phyloP scores from a whole-genome alignment of 176 grass and related monocot genomes.

The Thalia dealbata region DNA sequence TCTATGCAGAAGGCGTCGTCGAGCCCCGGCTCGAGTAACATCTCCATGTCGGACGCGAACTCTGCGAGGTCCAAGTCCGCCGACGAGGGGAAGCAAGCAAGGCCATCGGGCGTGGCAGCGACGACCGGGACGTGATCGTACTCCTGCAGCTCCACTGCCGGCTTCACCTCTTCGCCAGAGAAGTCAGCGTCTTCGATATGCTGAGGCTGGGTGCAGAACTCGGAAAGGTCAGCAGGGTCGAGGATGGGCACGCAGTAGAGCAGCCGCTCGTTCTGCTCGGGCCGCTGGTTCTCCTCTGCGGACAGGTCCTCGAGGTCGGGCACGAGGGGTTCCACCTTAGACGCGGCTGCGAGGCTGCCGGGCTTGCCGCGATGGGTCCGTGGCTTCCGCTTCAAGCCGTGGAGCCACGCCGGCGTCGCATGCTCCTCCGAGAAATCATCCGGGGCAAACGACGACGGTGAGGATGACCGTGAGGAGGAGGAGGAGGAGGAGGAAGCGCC shows the following conservation, averaged over 20 bases:
- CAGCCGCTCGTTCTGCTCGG: conserved; percentile 18
- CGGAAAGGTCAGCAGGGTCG: conserved; percentile 29
- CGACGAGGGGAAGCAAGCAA: conserved; percentile 35
- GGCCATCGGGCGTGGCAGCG: conserved; percentile 1
- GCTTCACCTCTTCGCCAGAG: neutral
- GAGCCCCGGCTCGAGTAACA: conserved; percentile 51
- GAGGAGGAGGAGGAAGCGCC: conserved; percentile 21
- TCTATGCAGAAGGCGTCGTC: conserved; percentile 26
- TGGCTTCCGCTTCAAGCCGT: conserved; percentile 70
- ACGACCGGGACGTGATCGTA: neutral
- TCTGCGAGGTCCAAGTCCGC: conserved; percentile 68
- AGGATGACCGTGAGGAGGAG: neutral
- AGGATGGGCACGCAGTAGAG: conserved; percentile 60
- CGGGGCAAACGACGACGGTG: neutral
- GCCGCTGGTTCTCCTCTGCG: conserved; percentile 23
- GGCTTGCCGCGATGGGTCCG: conserved; percentile 46
- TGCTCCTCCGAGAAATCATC: neutral
- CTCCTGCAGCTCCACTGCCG: neutral
- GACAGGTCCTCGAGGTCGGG: conserved; percentile 36
- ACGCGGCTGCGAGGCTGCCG: neutral
- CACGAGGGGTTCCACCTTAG: conserved; percentile 30
- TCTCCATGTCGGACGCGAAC: conserved; percentile 89
- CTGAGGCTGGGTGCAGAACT: neutral
- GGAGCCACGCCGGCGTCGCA: conserved; percentile 11
- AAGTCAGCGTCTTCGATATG: neutral